Evolutionary conservation across 176 grass and related monocot genomes (phyloP).

Genomic region (Urochloa ruziziensis): DNA sequence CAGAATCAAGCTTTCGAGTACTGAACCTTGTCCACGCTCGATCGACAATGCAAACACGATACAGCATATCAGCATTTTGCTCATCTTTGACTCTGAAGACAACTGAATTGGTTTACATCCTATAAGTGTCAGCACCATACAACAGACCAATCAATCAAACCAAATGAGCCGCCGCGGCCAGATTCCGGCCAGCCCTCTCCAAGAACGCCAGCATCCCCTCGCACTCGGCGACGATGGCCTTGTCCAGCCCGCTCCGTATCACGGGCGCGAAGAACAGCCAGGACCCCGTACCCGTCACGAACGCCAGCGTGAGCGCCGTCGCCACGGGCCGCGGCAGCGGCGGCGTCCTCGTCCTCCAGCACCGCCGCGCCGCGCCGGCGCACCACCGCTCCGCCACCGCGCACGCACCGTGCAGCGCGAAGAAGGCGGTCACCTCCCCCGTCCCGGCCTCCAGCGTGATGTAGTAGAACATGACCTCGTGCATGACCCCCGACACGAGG

Average conservation of each 20-base stretch:
- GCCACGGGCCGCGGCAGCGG: constrained; percentile 24
- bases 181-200: constrained; percentile 23
- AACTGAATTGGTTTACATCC: background rate
- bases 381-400: constrained; percentile 39
- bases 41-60: no score
- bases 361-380: background rate
- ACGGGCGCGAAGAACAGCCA: constrained; percentile 77
- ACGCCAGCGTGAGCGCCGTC: constrained; percentile 57
- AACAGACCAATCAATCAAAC: background rate
- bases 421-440: constrained; percentile 58
- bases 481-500: constrained; percentile 66
- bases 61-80: background rate
- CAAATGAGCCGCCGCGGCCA: background rate
- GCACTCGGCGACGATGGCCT: constrained; percentile 60
- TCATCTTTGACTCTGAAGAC: background rate
- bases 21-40: no score
- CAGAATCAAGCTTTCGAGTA: no score
- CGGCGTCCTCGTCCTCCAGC: no score
- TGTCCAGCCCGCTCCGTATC: constrained; percentile 46
- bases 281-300: constrained; percentile 49
- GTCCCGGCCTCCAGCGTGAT: constrained; percentile 39
- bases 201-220: constrained; percentile 27
- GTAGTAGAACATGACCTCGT: constrained; percentile 83
- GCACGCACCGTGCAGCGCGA: constrained; percentile 57
- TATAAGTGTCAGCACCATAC: background rate